Percentiles rank a stretch among this genome's conserved stretches.
Evolutionary conservation across 2,329 filamentous ascomycete species (phyloP).

Genomic region (Pseudogymnoascus sp.): DNA sequence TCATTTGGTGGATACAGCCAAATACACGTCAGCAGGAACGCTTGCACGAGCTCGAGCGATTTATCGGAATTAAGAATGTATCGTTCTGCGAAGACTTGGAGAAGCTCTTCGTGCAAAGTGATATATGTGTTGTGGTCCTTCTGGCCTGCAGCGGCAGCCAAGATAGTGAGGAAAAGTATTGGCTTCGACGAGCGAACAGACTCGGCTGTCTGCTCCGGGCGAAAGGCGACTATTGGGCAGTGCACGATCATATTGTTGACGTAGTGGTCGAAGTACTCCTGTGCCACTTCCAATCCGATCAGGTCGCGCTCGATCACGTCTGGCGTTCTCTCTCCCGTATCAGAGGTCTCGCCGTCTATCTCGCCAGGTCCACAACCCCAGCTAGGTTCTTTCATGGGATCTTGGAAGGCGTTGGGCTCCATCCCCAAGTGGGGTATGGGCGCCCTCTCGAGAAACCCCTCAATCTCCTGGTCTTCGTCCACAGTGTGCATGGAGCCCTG

Average conservation of each 20-base stretch:
- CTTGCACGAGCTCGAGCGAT: conserved; percentile 40
- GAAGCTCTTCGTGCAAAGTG: conserved; percentile 36
- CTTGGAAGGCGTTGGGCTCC: background rate
- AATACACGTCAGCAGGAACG: conserved; percentile 36
- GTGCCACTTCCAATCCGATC: conserved; percentile 45
- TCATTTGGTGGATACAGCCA: conserved; percentile 40
- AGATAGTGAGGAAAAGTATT: conserved; percentile 58
- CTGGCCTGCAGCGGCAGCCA: conserved; percentile 53
- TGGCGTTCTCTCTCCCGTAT: background rate
- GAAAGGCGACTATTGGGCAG: conserved; percentile 52
- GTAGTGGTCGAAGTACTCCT: conserved; percentile 48
- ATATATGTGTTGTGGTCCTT: conserved; percentile 34
- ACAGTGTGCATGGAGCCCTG: background rate
- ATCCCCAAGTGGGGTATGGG: background rate
- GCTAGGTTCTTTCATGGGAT: background rate
- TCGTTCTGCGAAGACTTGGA: conserved; percentile 36
- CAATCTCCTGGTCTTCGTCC: background rate
- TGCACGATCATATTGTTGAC: conserved; percentile 48
- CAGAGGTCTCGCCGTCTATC: conserved; percentile 3
- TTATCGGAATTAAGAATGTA: conserved; percentile 40
- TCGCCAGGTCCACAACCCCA: conserved; percentile 12
- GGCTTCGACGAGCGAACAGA: conserved; percentile 51
- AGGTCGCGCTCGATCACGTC: conserved; percentile 49
- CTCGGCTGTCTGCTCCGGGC: conserved; percentile 40
- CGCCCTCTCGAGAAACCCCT: background rate